Evolutionary conservation across 2,329 filamentous ascomycete species (phyloP).

Genomic region (Cordyceps tenuipes): DNA sequence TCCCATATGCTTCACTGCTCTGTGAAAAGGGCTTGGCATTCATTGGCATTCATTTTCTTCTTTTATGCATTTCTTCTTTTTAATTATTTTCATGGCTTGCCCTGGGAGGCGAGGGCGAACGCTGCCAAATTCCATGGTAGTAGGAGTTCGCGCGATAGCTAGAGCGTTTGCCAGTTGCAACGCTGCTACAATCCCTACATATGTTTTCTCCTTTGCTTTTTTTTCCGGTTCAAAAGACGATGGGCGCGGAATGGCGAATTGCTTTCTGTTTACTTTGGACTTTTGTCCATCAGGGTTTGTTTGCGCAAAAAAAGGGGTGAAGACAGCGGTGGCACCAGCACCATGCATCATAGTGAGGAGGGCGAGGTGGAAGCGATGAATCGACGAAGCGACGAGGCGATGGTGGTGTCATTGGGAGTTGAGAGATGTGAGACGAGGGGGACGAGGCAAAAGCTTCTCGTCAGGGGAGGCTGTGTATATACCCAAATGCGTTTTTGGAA

Average conservation of each 20-base stretch:
- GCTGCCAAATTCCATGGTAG: neutral
- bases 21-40: neutral
- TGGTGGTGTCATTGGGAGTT: neutral
- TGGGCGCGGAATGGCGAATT: neutral
- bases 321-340: neutral
- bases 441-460: neutral
- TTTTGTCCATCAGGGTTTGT: neutral
- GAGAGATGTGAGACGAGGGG: neutral
- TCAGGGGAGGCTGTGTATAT: slow-evolving; percentile 7
- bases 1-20: neutral
- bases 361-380: neutral
- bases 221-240: neutral
- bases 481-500: slow-evolving; percentile 2
- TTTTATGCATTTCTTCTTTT: neutral
- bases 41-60: neutral
- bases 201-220: neutral
- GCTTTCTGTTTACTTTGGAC: neutral
- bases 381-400: neutral
- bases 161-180: slow-evolving; percentile 5
- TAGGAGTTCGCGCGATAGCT: neutral
- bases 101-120: neutral
- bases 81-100: neutral
- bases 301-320: neutral
- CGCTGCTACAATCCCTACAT: slow-evolving; percentile 4
- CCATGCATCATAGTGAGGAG: neutral